These are phyloP conservation scores for Diaporthe destruens DNA, from an alignment of 2,329 filamentous ascomycete genomes.

Conservation along the genomic window DNA sequence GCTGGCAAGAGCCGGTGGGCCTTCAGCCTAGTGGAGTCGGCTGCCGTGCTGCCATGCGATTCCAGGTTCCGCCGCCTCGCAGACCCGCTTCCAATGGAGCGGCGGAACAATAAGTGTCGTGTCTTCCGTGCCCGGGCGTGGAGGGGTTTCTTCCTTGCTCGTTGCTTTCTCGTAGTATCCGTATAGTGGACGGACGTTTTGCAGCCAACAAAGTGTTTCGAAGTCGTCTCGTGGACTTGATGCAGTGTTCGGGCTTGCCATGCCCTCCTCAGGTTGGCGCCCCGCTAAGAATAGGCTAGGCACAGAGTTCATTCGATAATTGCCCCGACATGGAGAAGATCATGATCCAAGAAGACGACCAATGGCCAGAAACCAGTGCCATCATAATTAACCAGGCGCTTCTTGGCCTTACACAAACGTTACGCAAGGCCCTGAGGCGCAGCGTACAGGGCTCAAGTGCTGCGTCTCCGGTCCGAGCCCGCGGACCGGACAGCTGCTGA, in stretches of 20 bases:
- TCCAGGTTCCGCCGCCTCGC: neutral
- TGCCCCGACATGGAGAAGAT: neutral
- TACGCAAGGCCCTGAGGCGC: conserved; percentile 31
- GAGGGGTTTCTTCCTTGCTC: neutral
- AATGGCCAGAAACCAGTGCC: conserved; percentile 3
- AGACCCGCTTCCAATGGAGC: conserved; percentile 34
- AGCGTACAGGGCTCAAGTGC: conserved; percentile 29
- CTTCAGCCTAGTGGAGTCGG: conserved; percentile 20
- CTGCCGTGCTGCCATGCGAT: neutral
- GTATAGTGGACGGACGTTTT: neutral
- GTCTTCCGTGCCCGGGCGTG: conserved; percentile 15
- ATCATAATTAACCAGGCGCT: conserved; percentile 20
- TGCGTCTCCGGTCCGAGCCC: conserved; percentile 2
- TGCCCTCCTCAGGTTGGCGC: neutral
- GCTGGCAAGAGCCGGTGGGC: conserved; percentile 19
- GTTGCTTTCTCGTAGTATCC: conserved; percentile 1
- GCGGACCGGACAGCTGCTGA: neutral
- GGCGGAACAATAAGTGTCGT: conserved; percentile 7
- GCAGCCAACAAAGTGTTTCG: conserved; percentile 24
- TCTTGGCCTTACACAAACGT: neutral
- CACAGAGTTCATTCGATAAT: neutral
- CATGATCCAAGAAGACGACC: neutral
- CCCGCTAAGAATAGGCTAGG: conserved; percentile 22
- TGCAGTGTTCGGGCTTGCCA: neutral
- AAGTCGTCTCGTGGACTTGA: conserved; percentile 15